Evolutionary conservation across 2,329 filamentous ascomycete genomes (phyloP), one percentile per base, ranked within the genome.

Genomic region (Aspergillus sp.): DNA sequence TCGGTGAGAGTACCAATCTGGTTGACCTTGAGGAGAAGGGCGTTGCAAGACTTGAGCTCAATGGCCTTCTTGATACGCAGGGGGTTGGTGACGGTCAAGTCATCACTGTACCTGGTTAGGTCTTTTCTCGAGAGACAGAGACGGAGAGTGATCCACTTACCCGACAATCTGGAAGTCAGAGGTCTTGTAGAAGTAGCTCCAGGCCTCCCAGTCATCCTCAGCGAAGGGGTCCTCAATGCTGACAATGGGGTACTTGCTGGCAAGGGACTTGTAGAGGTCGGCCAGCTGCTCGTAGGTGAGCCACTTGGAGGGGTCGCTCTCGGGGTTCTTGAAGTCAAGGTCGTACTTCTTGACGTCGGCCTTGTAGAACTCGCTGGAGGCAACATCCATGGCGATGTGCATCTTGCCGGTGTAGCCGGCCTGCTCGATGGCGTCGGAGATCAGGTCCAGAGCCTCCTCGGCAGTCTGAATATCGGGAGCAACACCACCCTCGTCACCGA

Each of bases 121-220:
- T 48, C 44, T n/a, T 16, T 52, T 47, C 43, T 25, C 47, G 5
- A 41, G 45, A 21, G 20, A 45, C 19, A 14, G 10, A 10, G n/a
- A 23, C 16, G n/a, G 29, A 49, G n/a, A n/a, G n/a, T n/a, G n/a
- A n/a, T n/a, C 45, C 38, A 68, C 76, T 61, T 71, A 80, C 77
- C 78, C 94, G 64, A 99, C 94, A 73, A 99, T 91, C 85, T 99
- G 94, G 83, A 95, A 92, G 78, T 97, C 87, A 73, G 91, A 91
- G 69, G 90, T 94, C 89, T 97, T 97, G 88, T 88, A 96, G 88
- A 97, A 99, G 88, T 97, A 96, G 86, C 90, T 96, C 94, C 94
- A 99, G 58, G 94, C 94, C 86, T 97, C 93, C 94, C 94, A 99
- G 84, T 99, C 94, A 71, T 97, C 94, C 86, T 99, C 94, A 62